phyloP scores from a whole-genome alignment of 192 early-diverging fungal species.

The Ambispora gerdemannii region DNA sequence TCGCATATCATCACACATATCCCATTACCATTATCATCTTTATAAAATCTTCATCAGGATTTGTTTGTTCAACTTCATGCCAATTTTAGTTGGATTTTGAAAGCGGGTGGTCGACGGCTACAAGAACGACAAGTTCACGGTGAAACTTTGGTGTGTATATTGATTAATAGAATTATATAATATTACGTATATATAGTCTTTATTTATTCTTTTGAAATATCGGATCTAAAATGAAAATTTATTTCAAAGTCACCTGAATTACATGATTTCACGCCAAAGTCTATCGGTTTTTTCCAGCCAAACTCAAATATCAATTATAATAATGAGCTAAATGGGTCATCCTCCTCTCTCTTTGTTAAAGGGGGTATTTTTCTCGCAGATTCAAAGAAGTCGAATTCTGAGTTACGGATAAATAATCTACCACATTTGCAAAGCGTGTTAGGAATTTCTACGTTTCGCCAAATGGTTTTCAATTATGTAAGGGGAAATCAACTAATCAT shows the following conservation, averaged over 20 bases:
- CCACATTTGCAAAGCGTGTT: conserved; percentile 7
- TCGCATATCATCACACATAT: background rate
- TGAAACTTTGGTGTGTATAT: conserved; percentile 43
- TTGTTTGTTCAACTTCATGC: conserved; percentile 61
- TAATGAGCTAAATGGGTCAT: background rate
- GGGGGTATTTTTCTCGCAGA: background rate
- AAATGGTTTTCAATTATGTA: conserved; percentile 25
- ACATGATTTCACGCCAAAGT: background rate
- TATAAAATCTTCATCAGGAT: conserved; percentile 45
- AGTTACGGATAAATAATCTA: background rate
- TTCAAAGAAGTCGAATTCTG: background rate
- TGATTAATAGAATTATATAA: background rate
- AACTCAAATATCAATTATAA: background rate
- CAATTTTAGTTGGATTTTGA: conserved; percentile 60
- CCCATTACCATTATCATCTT: background rate
- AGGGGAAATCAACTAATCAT: conserved; percentile 27
- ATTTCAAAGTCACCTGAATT: background rate
- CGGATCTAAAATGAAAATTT: background rate
- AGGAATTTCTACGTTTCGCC: conserved; percentile 14
- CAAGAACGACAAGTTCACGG: conserved; percentile 52
- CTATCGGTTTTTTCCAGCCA: conserved; percentile 3
- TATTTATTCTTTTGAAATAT: background rate
- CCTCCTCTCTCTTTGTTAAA: background rate
- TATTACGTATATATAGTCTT: background rate
- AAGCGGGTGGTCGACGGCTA: conserved; percentile 48